These are phyloP conservation scores for Thielaviopsis ethacetica DNA, from an alignment of 2,329 filamentous ascomycete genomes.

Conservation along the genomic window DNA sequence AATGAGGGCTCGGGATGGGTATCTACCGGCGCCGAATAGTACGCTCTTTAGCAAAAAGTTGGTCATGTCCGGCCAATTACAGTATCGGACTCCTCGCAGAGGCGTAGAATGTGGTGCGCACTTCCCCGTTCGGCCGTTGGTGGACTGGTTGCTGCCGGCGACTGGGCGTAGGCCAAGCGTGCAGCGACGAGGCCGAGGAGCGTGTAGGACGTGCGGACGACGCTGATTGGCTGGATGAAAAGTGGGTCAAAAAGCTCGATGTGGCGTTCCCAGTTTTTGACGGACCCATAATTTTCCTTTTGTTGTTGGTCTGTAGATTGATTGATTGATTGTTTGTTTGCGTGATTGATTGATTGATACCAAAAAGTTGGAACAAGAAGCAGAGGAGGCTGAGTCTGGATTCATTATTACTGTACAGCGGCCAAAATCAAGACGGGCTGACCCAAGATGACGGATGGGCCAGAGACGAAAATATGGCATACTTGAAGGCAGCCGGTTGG, in stretches of 20 bases:
- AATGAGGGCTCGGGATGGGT: not conserved
- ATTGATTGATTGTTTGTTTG: not conserved
- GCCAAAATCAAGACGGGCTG: not conserved
- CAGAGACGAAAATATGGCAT: not conserved
- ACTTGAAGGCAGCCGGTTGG: not conserved
- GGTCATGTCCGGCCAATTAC: not conserved
- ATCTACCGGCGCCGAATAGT: not conserved
- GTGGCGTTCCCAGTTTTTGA: constrained; percentile 9
- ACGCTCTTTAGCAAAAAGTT: not conserved
- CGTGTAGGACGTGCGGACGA: constrained; percentile 9
- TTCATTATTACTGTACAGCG: not conserved
- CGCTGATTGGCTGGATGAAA: constrained; percentile 11
- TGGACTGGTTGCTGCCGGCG: not conserved
- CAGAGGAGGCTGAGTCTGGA: not conserved
- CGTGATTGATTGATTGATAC: not conserved
- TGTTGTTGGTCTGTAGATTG: not conserved
- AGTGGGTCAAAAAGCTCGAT: constrained; percentile 6
- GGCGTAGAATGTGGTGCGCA: not conserved
- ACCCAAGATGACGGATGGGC: not conserved
- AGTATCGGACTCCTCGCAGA: not conserved
- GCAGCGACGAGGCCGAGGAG: constrained; percentile 11
- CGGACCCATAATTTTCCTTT: not conserved
- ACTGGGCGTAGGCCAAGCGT: constrained; percentile 1
- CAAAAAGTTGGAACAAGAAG: not conserved
- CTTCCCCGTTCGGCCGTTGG: not conserved